phyloP scores from a whole-genome alignment of 345 rosid species.

The Erucastrum elatum region DNA sequence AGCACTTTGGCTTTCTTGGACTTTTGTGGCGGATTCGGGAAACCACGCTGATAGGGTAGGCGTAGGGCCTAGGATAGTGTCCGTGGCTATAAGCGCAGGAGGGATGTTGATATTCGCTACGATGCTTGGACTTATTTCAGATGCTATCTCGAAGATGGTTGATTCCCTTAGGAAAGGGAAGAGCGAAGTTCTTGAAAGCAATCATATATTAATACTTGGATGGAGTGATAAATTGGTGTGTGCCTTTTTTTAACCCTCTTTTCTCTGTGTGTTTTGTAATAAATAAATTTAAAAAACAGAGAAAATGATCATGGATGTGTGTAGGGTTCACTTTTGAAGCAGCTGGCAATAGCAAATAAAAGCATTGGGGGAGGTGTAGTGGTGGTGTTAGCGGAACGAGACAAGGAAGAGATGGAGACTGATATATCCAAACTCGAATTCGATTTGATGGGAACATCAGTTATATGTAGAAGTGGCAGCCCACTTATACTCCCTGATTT shows the following conservation, averaged over 20 bases:
- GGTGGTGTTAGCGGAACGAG: constrained; percentile 88
- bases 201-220: constrained; percentile 82
- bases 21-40: constrained; percentile 91
- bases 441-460: constrained; percentile 89
- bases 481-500: constrained; percentile 86
- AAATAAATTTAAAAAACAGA: background rate
- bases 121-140: constrained; percentile 95
- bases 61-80: constrained; percentile 75
- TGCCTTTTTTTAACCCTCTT: background rate
- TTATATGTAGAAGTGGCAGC: constrained; percentile 94
- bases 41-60: constrained; percentile 86
- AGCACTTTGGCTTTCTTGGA: constrained; percentile 94
- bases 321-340: constrained; percentile 93
- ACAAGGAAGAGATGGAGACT: constrained; percentile 94
- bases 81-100: constrained; percentile 87
- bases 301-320: background rate
- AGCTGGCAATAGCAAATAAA: constrained; percentile 90
- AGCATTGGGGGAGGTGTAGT: constrained; percentile 87
- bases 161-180: constrained; percentile 90
- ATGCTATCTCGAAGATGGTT: constrained; percentile 91
- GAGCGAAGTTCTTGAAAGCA: constrained; percentile 91
- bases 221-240: constrained; percentile 98
- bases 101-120: constrained; percentile 92
- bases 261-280: background rate
- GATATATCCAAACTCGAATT: constrained; percentile 85